Percentiles rank a stretch among this genome's conserved stretches.
Conservation (phyloP, 2,329 filamentous ascomycete genomes). For the Colletotrichum scovillei region DNA sequence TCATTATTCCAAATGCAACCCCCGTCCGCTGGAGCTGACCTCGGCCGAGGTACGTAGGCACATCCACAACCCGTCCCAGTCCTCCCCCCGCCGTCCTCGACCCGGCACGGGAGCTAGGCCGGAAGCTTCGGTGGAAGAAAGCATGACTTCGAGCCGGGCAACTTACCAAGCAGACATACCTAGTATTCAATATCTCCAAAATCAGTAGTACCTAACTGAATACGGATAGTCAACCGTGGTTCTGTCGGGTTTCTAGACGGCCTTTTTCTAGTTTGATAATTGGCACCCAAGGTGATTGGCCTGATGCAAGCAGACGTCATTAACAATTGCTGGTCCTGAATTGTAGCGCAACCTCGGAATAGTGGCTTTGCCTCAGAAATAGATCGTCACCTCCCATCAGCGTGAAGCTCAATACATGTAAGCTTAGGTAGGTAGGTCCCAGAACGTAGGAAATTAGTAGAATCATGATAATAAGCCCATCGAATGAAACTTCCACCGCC, state of each 20-base stretch:
- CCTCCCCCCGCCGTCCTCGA: not conserved
- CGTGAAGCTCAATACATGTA: too few species aligned
- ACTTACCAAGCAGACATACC: too few species aligned
- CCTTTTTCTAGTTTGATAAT: not conserved
- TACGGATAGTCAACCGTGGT: too few species aligned
- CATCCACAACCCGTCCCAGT: not conserved
- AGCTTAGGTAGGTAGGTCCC: too few species aligned
- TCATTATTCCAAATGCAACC: slow-evolving; percentile 20
- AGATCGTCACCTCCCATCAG: not conserved
- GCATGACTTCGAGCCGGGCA: not conserved
- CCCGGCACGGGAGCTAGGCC: not conserved
- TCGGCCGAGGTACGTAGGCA: slow-evolving; percentile 7
- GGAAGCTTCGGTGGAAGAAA: not conserved
- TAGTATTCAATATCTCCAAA: not conserved
- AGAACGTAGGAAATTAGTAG: too few species aligned
- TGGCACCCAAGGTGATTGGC: not conserved
- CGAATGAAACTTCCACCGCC: not conserved
- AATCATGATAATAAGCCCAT: not conserved
- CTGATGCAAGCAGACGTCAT: not conserved
- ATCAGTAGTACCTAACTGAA: not conserved
- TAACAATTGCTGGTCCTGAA: not conserved
- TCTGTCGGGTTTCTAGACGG: not conserved
- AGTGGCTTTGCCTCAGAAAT: not conserved
- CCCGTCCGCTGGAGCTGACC: not conserved
- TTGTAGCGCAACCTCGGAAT: not conserved